Evolutionary conservation across 2,329 filamentous ascomycete species (phyloP), one percentile per base, ranked within the genome.

Genomic region (Fusarium austroafricanum): DNA sequence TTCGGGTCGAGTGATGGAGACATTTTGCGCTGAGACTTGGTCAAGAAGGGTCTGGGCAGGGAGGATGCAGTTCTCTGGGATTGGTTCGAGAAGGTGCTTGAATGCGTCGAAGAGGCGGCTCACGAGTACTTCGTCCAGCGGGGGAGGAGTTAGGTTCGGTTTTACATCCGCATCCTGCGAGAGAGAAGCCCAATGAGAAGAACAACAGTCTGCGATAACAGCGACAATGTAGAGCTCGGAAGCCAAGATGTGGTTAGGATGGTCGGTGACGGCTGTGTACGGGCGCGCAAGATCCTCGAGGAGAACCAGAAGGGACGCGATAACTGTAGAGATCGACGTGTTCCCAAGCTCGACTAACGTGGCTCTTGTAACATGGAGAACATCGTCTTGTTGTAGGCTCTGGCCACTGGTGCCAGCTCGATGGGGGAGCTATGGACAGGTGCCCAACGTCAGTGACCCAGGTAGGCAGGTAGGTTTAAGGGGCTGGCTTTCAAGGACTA

Each of bases 151-250:
- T 14, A 62, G 66, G 28, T 45, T 31, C 23, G 61, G 63, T 20
- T 71, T 66, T 20, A 46, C 31, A 71, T 73, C 63, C 38, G 57
- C 57, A 21, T 73, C 67, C 31, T 61, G 72, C 56, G 81, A 78
- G 42, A 84, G 73, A 38, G 80, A 77, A 28, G 83, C 78, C 88
- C 88, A 90, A 73, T 89, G 84, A 53, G 85, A 84, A 50, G 84
- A 83, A 70, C 88, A 91, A 74, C 89, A 91, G 72, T 91, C 88
- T 73, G 88, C 87, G 35, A 89, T 82, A 40, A 91, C 80, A 46
- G 86, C 83, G 49, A 91, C 77, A n/a, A 90, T 80, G 71, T 89
- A 91, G 46, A 89, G 79, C 75, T 91, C 89, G 18, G 89, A 90
- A 45, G 87, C 82, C 31, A 90, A 79, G 51, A 91, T 82, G 72